Base-by-base conservation (phyloP, 2,329 filamentous ascomycete species). In the Aureobasidium sp. region DNA sequence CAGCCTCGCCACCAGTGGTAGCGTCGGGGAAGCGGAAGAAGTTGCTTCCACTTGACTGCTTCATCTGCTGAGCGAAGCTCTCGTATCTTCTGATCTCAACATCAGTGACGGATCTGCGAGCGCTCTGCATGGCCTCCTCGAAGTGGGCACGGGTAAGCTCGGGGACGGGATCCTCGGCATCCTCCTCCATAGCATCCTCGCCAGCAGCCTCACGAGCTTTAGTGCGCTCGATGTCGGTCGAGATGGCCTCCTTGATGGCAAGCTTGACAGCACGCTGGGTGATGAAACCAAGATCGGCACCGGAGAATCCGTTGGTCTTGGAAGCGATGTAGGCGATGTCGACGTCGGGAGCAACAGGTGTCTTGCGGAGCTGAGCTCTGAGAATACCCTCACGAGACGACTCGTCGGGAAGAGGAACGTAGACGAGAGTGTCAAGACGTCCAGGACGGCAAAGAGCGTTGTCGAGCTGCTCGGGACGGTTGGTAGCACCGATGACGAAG, bases 261-360 rank as follows among this genome's bases (percentile, higher is more conserved):
- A 97, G 87, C 86, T 99, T 99, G 82, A 96, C 94, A 59, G 94
- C 94, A 76, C 94, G 91, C 81, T 99, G 94, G 29, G 94, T 97
- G 74, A 99, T 92, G 81, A 97, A 99, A 66, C 94, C 94, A 75
- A 99, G 84, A 89, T 99, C 94, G 72, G 94, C 94, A 92, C 94
- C 94, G 62, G 94, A 97, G 86, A 97, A 99, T 65, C 94, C 94
- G 79, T 99, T 91, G 6, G 94, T 99, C 84, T 96, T 95, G 78
- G 87, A 88, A 60, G 94, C 93, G 73, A 99, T 97, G 83, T 86
- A 97, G 64, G 87, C 79, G 55, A 99, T 81, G 74, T 99, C 87
- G 71, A 99, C 87, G 71, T 99, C 94, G 27, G 79, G 73, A 36
- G 94, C 85, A 62, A 97, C 90, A 60, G 94, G 94, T 0, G 94